Conservation (phyloP, 345 rosid genomes). For the Durio zibethinus region DNA sequence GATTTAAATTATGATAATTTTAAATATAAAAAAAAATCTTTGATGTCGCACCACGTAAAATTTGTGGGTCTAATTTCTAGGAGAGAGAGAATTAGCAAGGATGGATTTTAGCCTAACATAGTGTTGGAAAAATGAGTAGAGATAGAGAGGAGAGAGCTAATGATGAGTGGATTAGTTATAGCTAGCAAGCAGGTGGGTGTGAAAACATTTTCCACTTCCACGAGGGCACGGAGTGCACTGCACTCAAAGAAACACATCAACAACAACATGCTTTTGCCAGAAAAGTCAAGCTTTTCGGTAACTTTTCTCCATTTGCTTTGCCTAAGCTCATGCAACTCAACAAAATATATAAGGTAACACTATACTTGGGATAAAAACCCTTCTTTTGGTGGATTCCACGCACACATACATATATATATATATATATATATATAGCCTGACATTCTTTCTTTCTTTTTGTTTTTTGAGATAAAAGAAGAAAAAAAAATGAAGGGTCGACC, state of each 20-base stretch:
- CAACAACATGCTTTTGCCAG: conserved; percentile 47
- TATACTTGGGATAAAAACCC: conserved; percentile 10
- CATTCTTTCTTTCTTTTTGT: conserved; percentile 13
- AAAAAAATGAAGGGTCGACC: not conserved
- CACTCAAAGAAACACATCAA: conserved; percentile 79
- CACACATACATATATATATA: too few relatives aligned
- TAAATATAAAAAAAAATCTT: too few relatives aligned
- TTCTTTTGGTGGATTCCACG: conserved; percentile 20
- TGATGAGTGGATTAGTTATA: not conserved
- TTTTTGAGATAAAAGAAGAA: not conserved
- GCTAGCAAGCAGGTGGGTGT: conserved; percentile 7
- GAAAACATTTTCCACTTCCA: conserved; percentile 30
- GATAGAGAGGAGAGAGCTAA: not conserved
- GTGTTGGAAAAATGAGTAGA: not conserved
- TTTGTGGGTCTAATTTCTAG: not conserved
- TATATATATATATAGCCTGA: conserved; percentile 13
- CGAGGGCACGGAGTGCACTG: conserved; percentile 62
- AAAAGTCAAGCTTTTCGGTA: conserved; percentile 95
- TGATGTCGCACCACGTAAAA: not conserved
- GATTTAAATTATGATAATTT: too few relatives aligned
- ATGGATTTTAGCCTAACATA: not conserved
- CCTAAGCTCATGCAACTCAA: conserved; percentile 34
- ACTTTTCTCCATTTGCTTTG: conserved; percentile 23
- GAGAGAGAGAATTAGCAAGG: not conserved
- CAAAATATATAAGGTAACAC: not conserved